phyloP scores from a whole-genome alignment of 192 early-diverging fungal genomes.

The Mortierella antarctica region DNA sequence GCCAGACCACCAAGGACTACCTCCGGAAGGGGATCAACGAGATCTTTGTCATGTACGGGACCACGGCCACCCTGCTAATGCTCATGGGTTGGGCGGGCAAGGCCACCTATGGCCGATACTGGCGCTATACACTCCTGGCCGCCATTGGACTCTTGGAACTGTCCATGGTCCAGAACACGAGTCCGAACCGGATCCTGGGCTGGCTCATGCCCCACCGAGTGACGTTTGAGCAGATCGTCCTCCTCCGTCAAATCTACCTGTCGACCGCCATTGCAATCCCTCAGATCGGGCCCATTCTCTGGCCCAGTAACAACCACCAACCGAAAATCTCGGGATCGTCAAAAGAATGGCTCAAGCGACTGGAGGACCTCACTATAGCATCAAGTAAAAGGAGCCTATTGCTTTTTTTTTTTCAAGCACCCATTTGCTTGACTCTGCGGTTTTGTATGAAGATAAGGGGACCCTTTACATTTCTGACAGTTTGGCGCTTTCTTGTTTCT shows the following conservation, averaged over 20 bases:
- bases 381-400: too few species aligned
- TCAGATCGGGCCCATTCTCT: not conserved
- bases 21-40: not conserved
- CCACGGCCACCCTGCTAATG: not conserved
- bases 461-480: too few species aligned
- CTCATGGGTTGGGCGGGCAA: not conserved
- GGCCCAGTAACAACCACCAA: not conserved
- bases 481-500: too few species aligned
- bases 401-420: too few species aligned
- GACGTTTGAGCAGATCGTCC: constrained; percentile 9
- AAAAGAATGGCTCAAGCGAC: too few species aligned
- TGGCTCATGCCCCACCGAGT: constrained; percentile 6
- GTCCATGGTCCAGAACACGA: not conserved
- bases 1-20: constrained; percentile 21
- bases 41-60: too few species aligned
- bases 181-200: not conserved
- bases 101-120: constrained; percentile 12
- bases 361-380: too few species aligned
- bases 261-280: not conserved
- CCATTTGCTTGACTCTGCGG: too few species aligned
- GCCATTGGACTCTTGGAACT: not conserved
- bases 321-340: too few species aligned
- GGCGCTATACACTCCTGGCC: not conserved
- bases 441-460: too few species aligned
- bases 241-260: constrained; percentile 3